Percentiles rank a stretch among this genome's conserved stretches.
These are phyloP conservation scores for Xylaria hypoxylon DNA, from an alignment of 2,329 filamentous ascomycete genomes.

Conservation along the genomic window DNA sequence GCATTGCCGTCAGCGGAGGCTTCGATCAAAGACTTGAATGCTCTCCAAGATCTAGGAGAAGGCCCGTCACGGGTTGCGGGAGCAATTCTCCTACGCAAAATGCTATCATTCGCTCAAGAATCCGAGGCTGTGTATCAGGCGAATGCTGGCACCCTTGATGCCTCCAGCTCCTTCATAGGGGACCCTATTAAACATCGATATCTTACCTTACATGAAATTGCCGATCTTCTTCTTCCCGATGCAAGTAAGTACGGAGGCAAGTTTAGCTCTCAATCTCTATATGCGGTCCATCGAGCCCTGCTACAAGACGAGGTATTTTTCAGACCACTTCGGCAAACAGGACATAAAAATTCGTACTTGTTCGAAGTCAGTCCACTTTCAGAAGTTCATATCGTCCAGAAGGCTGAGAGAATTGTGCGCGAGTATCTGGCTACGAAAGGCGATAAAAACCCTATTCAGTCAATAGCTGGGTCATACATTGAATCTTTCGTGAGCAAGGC, in stretches of 20 bases:
- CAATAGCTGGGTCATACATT: slow-evolving; percentile 3
- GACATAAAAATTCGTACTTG: slow-evolving; percentile 64
- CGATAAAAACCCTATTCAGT: slow-evolving; percentile 2
- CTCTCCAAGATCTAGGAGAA: slow-evolving; percentile 55
- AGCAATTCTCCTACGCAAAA: slow-evolving; percentile 58
- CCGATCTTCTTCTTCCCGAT: slow-evolving; percentile 57
- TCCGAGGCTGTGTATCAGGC: slow-evolving; percentile 60
- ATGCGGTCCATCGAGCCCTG: slow-evolving; percentile 77
- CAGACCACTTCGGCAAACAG: slow-evolving; percentile 61
- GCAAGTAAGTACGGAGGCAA: slow-evolving; percentile 52
- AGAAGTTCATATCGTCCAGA: slow-evolving; percentile 64
- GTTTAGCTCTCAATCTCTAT: slow-evolving; percentile 65
- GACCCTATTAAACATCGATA: slow-evolving; percentile 55
- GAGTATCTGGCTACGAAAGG: slow-evolving; percentile 59
- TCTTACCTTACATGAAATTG: slow-evolving; percentile 64
- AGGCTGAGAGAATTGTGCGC: slow-evolving; percentile 65
- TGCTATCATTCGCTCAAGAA: slow-evolving; percentile 59
- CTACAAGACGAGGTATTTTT: slow-evolving; percentile 71
- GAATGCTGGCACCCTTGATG: slow-evolving; percentile 62
- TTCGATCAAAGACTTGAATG: slow-evolving; percentile 50
- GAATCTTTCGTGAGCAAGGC: slow-evolving; percentile 62
- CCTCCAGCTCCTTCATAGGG: slow-evolving; percentile 57
- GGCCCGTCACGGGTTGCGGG: slow-evolving; percentile 59
- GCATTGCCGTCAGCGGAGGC: slow-evolving; percentile 52
- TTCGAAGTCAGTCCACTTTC: slow-evolving; percentile 71